phyloP scores from a whole-genome alignment of 768 basidiomycete species.

The Coprinellus micaceus region DNA sequence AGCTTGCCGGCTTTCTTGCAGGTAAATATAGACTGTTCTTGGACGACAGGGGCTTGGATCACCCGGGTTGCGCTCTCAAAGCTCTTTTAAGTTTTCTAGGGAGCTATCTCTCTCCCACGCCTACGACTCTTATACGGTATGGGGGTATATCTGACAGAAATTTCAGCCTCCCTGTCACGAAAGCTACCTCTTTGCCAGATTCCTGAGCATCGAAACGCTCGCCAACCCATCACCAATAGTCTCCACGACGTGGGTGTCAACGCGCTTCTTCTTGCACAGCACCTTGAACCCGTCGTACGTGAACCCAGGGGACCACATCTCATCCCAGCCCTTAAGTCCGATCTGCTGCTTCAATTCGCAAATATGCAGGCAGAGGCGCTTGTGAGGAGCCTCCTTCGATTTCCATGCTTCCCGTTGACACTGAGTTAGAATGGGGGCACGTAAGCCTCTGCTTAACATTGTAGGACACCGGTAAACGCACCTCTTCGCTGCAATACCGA shows the following conservation, averaged over 20 bases:
- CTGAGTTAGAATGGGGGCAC: not conserved
- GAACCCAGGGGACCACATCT: not conserved
- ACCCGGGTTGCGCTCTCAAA: too few species aligned
- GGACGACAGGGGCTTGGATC: too few species aligned
- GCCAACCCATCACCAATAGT: not conserved
- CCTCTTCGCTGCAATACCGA: not conserved
- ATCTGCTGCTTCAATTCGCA: not conserved
- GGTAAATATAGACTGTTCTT: too few species aligned
- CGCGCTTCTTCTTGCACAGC: not conserved
- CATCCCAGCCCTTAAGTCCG: not conserved
- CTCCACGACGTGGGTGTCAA: not conserved
- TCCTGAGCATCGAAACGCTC: not conserved
- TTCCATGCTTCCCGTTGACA: not conserved
- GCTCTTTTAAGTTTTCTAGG: too few species aligned
- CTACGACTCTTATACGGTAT: too few species aligned
- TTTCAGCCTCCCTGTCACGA: too few species aligned
- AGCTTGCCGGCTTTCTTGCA: too few species aligned
- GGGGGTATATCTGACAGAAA: too few species aligned
- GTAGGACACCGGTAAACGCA: not conserved
- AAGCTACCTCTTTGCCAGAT: too few species aligned
- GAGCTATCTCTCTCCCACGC: too few species aligned
- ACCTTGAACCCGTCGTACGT: not conserved
- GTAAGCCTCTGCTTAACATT: not conserved
- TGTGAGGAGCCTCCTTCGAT: not conserved
- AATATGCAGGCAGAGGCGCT: not conserved